Conservation (phyloP, 441 rosid species). For the Metrosideros polymorpha region DNA sequence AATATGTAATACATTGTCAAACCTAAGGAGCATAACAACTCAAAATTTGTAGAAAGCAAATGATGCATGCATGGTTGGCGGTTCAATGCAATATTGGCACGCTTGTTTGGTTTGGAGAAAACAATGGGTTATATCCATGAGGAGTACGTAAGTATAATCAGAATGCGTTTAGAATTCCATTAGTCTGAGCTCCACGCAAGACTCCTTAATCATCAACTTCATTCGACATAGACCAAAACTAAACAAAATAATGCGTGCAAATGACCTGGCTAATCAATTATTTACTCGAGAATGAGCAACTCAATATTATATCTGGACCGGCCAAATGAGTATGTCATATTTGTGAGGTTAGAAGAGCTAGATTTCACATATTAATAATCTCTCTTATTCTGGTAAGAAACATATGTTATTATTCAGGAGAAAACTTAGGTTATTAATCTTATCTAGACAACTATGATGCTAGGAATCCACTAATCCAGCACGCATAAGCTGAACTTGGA, state of each 20-base stretch:
- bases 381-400: not conserved
- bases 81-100: not conserved
- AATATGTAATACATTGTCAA: no score
- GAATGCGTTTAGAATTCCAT: not conserved
- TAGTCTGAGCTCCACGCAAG: not conserved
- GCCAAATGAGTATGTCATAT: not conserved
- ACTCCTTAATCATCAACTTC: not conserved
- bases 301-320: not conserved
- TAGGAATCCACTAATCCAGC: not conserved
- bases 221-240: not conserved
- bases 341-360: not conserved
- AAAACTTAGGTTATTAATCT: not conserved
- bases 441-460: not conserved
- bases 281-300: not conserved
- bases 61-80: not conserved
- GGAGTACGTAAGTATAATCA: not conserved
- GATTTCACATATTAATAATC: not conserved
- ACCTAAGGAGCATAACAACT: not conserved
- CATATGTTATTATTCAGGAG: not conserved
- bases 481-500: not conserved
- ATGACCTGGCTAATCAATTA: not conserved
- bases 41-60: not conserved
- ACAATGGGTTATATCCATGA: not conserved
- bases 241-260: not conserved
- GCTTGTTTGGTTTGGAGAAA: not conserved